Conservation (phyloP, 208 protist genomes). For the Leishmania braziliensis region DNA sequence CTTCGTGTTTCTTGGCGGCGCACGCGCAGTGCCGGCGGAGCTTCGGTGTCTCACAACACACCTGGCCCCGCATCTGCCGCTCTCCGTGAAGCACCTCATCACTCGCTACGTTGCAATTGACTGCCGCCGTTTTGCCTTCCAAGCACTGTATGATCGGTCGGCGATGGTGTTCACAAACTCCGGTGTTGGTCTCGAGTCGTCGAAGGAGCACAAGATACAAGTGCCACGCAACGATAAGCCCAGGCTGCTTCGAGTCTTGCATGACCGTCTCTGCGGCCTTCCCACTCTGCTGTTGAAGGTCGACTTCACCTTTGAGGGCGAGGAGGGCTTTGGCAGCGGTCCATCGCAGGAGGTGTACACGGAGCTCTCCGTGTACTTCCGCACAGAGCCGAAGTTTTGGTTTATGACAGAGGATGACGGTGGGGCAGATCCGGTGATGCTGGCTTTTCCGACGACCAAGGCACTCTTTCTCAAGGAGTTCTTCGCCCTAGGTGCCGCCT, state of each 20-base stretch:
- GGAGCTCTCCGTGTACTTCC: slow-evolving; percentile 61
- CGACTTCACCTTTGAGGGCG: slow-evolving; percentile 76
- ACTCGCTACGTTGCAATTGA: slow-evolving; percentile 68
- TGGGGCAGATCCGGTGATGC: slow-evolving; percentile 17
- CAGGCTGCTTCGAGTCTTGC: slow-evolving; percentile 36
- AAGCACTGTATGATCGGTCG: slow-evolving; percentile 60
- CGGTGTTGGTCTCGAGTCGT: slow-evolving; percentile 35
- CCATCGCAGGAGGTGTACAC: slow-evolving; percentile 90
- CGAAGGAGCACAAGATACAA: slow-evolving; percentile 35
- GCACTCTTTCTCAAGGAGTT: slow-evolving; percentile 56
- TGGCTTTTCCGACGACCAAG: slow-evolving; percentile 64
- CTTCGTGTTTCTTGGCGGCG: slow-evolving; percentile 61
- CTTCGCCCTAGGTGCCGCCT: slow-evolving; percentile 74
- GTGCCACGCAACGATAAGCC: slow-evolving; percentile 46
- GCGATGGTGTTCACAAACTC: slow-evolving; percentile 55
- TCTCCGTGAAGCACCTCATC: slow-evolving; percentile 57
- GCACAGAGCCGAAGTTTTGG: slow-evolving; percentile 50
- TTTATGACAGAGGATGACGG: slow-evolving; percentile 60
- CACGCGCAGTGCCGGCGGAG: slow-evolving; percentile 42
- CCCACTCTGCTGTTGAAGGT: slow-evolving; percentile 65
- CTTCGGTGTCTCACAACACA: slow-evolving; percentile 35
- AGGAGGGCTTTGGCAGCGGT: slow-evolving; percentile 85
- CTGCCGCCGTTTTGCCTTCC: slow-evolving; percentile 75
- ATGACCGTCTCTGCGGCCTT: slow-evolving; percentile 46
- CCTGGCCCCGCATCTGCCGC: slow-evolving; percentile 44